These are phyloP conservation scores for Primulina tabacum DNA, from an alignment of 257 asterid genomes.

Conservation along the genomic window DNA sequence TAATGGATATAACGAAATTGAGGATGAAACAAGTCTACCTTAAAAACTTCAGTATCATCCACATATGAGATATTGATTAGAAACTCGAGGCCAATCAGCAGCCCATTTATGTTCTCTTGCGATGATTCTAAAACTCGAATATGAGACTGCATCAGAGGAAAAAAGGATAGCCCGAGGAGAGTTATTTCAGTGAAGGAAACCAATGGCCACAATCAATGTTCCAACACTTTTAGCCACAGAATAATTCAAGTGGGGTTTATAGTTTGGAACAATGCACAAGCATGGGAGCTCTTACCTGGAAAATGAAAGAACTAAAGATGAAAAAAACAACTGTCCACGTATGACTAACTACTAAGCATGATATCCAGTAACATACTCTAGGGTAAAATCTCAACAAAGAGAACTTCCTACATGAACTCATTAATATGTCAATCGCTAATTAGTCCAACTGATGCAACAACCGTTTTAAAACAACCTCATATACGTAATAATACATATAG, in stretches of 20 bases:
- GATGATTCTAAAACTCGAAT: constrained; percentile 77
- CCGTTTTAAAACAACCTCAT: constrained; percentile 2
- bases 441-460: neutral
- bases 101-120: constrained; percentile 66
- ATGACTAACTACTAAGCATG: neutral
- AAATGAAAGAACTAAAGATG: neutral
- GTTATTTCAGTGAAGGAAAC: constrained; percentile 9
- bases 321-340: neutral
- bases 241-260: constrained; percentile 6
- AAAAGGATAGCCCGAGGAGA: constrained; percentile 15
- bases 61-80: constrained; percentile 88
- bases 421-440: neutral
- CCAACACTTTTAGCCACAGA: constrained; percentile 4
- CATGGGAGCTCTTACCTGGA: neutral
- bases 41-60: constrained; percentile 97
- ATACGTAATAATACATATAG: neutral
- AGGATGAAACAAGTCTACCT: constrained; percentile 45
- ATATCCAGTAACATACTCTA: neutral
- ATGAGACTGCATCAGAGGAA: constrained; percentile 60
- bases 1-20: constrained; percentile 4
- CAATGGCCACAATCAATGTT: neutral
- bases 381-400: neutral
- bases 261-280: constrained; percentile 9
- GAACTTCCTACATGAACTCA: neutral
- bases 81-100: constrained; percentile 85